A percentile compares a stretch with the other conserved stretches of the same genome.
These are phyloP conservation scores for Cupressus sempervirens DNA, from an alignment of 75 land plant species.

Conservation along the genomic window DNA sequence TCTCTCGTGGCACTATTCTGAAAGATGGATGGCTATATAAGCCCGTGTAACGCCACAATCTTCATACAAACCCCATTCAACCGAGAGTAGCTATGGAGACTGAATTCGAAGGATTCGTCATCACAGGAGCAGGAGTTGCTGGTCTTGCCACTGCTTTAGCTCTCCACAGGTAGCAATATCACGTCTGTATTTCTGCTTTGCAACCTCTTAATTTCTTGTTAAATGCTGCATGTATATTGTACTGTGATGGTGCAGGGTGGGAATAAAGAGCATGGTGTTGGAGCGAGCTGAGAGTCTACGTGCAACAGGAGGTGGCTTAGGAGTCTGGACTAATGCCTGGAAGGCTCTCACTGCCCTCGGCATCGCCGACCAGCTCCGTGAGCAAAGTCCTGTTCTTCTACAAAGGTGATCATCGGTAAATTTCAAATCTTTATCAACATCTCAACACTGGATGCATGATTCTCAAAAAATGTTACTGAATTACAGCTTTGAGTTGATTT, in stretches of 20 bases:
- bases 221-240: neutral
- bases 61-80: neutral
- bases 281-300: slow-evolving; percentile 32
- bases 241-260: slow-evolving; percentile 18
- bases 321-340: slow-evolving; percentile 49
- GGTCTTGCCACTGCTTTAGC: slow-evolving; percentile 38
- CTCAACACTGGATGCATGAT: neutral
- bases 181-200: neutral
- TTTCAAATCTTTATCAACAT: too few relatives aligned
- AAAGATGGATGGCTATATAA: neutral
- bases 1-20: neutral
- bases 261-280: slow-evolving; percentile 26
- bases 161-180: slow-evolving; percentile 8
- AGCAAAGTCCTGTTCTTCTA: neutral
- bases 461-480: neutral
- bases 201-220: neutral
- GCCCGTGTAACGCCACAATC: neutral
- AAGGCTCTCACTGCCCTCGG: slow-evolving; percentile 39
- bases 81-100: slow-evolving; percentile 8
- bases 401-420: slow-evolving; percentile 12
- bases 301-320: slow-evolving; percentile 30
- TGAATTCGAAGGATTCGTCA: slow-evolving; percentile 1
- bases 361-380: slow-evolving; percentile 20
- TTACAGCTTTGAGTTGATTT: neutral
- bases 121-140: slow-evolving; percentile 27